Evolutionary conservation across 208 protist genomes (phyloP), one percentile per base, ranked within the genome.

Genomic region (Acanthamoeba royreba): DNA sequence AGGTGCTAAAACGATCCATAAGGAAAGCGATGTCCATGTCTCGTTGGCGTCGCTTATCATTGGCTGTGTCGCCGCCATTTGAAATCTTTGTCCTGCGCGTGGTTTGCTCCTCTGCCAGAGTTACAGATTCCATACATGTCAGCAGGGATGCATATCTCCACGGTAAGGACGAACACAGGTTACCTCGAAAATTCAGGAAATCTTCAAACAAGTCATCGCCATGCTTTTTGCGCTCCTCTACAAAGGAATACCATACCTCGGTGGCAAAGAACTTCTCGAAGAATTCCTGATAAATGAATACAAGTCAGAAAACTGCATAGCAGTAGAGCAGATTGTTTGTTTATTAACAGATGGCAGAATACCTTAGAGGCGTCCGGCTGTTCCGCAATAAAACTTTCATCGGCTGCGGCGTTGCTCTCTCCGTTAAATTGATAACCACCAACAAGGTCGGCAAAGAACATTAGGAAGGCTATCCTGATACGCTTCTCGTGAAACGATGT

Each of bases 181-280:
- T 31, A 47, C 77, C 45, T 22, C 46, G 40, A 53, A 43, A 86
- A 45, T 52, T 86, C 31, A 86, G 19, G 28, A 86, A 55, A 45
- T 86, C 77, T 4, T 86, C 77, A 40, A 86, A 86, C 43, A 86
- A 45, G 77, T 86, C 77, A 35, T 86, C 46, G 77, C 45, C 77
- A 2, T 55, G 77, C 77, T 86, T 86, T 38, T 42, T 35, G 22
- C 77, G 40, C 46, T 86, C 43, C 77, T 86, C 45, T 5, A 55
- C 46, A 28, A 86, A 86, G 22, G 77, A n/a, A 19, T 58, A 58
- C 77, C 77, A 86, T 35, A 86, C 40, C 77, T 86, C 77, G 7
- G 77, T 86, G n/a, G 25, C 46, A n/a, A 86, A 86, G 77, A 86
- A 86, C 42, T n/a, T 53, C 28, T 47, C 35, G 19, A 40, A 86